Conservation (phyloP, 805 yeast genomes). For the Sugiyamaella americana region DNA sequence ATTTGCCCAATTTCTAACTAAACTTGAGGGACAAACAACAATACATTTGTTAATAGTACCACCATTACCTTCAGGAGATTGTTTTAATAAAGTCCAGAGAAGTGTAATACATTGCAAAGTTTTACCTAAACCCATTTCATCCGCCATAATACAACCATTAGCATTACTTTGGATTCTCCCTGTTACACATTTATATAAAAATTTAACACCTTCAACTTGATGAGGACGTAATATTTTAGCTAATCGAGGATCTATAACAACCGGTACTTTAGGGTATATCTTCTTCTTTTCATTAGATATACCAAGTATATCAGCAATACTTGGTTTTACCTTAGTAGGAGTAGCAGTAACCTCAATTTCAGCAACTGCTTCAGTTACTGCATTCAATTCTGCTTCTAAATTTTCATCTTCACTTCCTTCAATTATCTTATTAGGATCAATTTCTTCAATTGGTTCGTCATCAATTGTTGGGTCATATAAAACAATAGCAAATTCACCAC, state of each 20-base stretch:
- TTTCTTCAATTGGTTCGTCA: slow-evolving; percentile 24
- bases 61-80: slow-evolving; percentile 77
- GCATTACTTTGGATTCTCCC: slow-evolving; percentile 65
- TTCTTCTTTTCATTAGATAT: slow-evolving; percentile 42
- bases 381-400: too few species aligned
- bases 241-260: slow-evolving; percentile 85
- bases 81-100: slow-evolving; percentile 87
- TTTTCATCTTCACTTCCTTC: background rate
- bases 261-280: slow-evolving; percentile 82
- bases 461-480: slow-evolving; percentile 94
- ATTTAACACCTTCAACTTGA: slow-evolving; percentile 92
- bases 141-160: slow-evolving; percentile 96
- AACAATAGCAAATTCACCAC: slow-evolving; percentile 88
- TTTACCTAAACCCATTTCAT: slow-evolving; percentile 93
- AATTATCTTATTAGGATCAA: slow-evolving; percentile 21
- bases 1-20: slow-evolving; percentile 96
- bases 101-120: slow-evolving; percentile 83
- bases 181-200: slow-evolving; percentile 82
- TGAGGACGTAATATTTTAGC: slow-evolving; percentile 88
- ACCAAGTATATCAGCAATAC: slow-evolving; percentile 72
- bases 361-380: too few species aligned
- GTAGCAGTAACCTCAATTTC: slow-evolving; percentile 26
- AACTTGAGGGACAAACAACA: slow-evolving; percentile 90
- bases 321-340: background rate
- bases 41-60: slow-evolving; percentile 83